These are phyloP conservation scores for Podospora pseudoanserina DNA, from an alignment of 495 filamentous ascomycete genomes.

Conservation along the genomic window DNA sequence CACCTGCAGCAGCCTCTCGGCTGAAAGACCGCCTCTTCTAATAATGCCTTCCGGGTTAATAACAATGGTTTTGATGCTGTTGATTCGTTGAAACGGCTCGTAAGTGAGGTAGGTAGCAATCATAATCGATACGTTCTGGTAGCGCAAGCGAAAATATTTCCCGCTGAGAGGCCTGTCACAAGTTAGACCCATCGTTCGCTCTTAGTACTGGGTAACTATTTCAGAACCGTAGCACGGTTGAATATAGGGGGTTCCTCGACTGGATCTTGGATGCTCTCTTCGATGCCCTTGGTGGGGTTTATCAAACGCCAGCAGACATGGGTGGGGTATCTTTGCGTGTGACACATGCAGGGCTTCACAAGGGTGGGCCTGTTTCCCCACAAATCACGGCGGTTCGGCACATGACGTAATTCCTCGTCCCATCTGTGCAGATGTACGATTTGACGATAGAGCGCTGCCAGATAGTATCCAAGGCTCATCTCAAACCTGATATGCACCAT, in stretches of 20 bases:
- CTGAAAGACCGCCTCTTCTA: too few species aligned
- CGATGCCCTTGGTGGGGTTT: neutral
- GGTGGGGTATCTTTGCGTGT: neutral
- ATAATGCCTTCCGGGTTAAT: too few species aligned
- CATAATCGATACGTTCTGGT: too few species aligned
- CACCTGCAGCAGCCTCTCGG: too few species aligned
- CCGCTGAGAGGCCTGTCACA: too few species aligned
- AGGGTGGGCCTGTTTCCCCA: neutral
- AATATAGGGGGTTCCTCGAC: neutral
- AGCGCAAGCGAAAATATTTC: too few species aligned
- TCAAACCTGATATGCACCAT: neutral
- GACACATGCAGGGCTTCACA: neutral
- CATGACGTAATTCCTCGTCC: neutral
- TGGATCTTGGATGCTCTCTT: neutral
- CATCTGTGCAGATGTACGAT: neutral
- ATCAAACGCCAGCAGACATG: neutral
- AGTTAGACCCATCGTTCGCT: too few species aligned
- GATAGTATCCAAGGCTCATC: neutral
- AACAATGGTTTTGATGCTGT: too few species aligned
- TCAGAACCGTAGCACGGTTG: too few species aligned
- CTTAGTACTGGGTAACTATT: too few species aligned
- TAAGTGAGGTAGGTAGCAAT: too few species aligned
- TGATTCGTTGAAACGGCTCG: too few species aligned
- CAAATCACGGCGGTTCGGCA: neutral
- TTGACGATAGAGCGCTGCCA: neutral